A percentile compares a stretch with the other conserved stretches of the same genome.
These are phyloP conservation scores for Zymoseptoria brevis DNA, from an alignment of 2,329 filamentous ascomycete genomes.

Conservation along the genomic window DNA sequence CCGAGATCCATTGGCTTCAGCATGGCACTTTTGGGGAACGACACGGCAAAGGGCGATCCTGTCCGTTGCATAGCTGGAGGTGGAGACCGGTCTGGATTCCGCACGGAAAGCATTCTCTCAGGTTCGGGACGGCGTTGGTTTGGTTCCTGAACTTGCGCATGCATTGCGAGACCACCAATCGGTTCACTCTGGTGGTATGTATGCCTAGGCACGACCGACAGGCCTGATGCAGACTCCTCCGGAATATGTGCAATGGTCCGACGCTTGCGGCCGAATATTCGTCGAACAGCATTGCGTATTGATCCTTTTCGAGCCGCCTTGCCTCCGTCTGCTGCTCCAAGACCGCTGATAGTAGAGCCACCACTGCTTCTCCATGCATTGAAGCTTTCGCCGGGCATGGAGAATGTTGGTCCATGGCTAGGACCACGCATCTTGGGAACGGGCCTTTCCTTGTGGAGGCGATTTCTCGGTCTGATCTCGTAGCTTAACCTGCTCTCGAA, in stretches of 20 bases:
- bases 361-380: slow-evolving; percentile 4
- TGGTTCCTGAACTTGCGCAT: slow-evolving; percentile 3
- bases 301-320: slow-evolving; percentile 26
- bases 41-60: slow-evolving; percentile 29
- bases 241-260: slow-evolving; percentile 2
- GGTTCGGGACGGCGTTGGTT: background rate
- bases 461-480: slow-evolving; percentile 11
- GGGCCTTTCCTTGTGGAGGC: slow-evolving; percentile 20
- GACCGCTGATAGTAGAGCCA: slow-evolving; percentile 2
- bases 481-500: slow-evolving; percentile 12
- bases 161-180: slow-evolving; percentile 1
- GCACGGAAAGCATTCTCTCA: background rate
- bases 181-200: slow-evolving; percentile 28
- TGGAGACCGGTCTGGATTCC: background rate
- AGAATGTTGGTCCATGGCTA: slow-evolving; percentile 15
- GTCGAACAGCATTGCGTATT: slow-evolving; percentile 30
- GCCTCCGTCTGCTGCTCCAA: slow-evolving; percentile 14
- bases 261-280: slow-evolving; percentile 25
- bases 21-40: slow-evolving; percentile 30
- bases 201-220: slow-evolving; percentile 19
- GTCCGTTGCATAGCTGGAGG: slow-evolving; percentile 5
- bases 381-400: slow-evolving; percentile 3
- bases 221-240: slow-evolving; percentile 1
- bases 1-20: slow-evolving; percentile 31
- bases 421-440: slow-evolving; percentile 14